These are phyloP conservation scores for Penicillium sp. DNA, from an alignment of 2,329 filamentous ascomycete species.

Conservation along the genomic window DNA sequence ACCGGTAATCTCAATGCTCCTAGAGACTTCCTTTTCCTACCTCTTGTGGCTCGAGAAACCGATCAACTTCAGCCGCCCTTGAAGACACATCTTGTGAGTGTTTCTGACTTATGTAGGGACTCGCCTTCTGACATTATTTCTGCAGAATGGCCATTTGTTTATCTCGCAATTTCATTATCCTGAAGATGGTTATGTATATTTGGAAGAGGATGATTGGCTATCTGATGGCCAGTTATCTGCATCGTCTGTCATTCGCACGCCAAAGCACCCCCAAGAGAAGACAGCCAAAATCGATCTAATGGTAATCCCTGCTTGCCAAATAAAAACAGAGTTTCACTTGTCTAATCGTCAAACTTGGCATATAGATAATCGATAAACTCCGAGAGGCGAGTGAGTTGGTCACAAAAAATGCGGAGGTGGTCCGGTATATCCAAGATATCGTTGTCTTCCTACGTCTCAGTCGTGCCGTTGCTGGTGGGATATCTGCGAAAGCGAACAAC, in stretches of 20 bases:
- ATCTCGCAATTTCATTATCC: conserved; percentile 81
- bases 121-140: conserved; percentile 3
- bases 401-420: conserved; percentile 70
- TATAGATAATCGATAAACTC: conserved; percentile 55
- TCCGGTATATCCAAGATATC: conserved; percentile 83
- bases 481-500: conserved; percentile 73
- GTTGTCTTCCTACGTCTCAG: conserved; percentile 83
- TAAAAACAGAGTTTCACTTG: conserved; percentile 1
- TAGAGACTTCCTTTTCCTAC: conserved; percentile 74
- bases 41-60: conserved; percentile 55
- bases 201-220: conserved; percentile 59
- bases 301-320: conserved; percentile 16
- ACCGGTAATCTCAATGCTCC: conserved; percentile 72
- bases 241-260: conserved; percentile 38
- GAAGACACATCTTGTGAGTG: conserved; percentile 43
- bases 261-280: conserved; percentile 18
- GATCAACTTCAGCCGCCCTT: conserved; percentile 33
- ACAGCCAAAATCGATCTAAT: conserved; percentile 22
- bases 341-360: conserved; percentile 3
- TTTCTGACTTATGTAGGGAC: not conserved
- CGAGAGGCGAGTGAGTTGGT: conserved; percentile 58
- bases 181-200: conserved; percentile 68
- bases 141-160: conserved; percentile 74
- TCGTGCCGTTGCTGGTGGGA: conserved; percentile 74
- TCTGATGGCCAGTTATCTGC: conserved; percentile 36